Evolutionary conservation across 148 eudicot species (phyloP).

Genomic region (Rhododendron mucronatum): DNA sequence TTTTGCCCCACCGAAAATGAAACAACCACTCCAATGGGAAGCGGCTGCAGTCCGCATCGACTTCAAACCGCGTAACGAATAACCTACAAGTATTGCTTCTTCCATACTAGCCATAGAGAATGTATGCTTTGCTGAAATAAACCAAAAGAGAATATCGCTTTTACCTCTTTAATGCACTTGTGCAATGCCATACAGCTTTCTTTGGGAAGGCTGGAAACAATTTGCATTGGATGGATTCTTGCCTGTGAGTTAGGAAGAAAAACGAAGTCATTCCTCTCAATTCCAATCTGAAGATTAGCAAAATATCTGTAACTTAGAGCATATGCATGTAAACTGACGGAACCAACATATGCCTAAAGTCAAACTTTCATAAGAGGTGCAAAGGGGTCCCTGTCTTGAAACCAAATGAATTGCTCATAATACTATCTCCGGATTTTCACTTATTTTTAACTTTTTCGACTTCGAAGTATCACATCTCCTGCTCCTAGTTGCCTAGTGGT

Average conservation of each 20-base stretch:
- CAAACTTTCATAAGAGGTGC: not conserved
- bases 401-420: not conserved
- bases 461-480: not conserved
- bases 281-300: not conserved
- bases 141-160: conserved; percentile 2
- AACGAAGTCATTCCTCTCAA: not conserved
- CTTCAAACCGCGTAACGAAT: conserved; percentile 68
- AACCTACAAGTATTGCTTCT: conserved; percentile 63
- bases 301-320: not conserved
- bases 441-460: too few species aligned
- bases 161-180: conserved; percentile 81
- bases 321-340: not conserved
- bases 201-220: conserved; percentile 57
- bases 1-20: conserved; percentile 97
- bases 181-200: conserved; percentile 57
- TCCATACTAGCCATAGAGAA: conserved; percentile 30
- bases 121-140: conserved; percentile 6
- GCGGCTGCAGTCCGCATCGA: conserved; percentile 69
- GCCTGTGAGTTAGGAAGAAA: conserved; percentile 43
- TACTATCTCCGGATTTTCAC: too few species aligned
- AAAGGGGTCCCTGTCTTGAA: not conserved
- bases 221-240: conserved; percentile 76
- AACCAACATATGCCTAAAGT: not conserved
- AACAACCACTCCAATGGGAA: conserved; percentile 90
- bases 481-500: not conserved